Base-by-base conservation (phyloP, 2,329 filamentous ascomycete genomes). In the Hortaea sp. region DNA sequence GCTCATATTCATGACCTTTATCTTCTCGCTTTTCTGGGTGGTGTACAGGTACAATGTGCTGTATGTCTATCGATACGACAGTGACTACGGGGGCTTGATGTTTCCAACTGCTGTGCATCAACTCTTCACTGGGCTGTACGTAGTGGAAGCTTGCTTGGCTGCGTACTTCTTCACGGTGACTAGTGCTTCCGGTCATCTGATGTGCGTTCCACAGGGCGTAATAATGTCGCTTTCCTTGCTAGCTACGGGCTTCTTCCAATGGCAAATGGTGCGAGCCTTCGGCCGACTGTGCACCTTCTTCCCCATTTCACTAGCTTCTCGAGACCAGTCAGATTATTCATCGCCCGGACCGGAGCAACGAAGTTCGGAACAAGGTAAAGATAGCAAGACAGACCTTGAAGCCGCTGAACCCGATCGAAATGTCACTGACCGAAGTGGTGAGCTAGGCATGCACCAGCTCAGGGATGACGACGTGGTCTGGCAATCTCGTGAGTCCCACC, bases 41-140 rank as follows among this genome's bases (percentile, higher is more conserved):
- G 90, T 92, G 1, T 88, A 97, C 63, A 81, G 90, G n/a, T 97
- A 97, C 67, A 90, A 90, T 55, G 94, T 94, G 70, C 77, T 98
- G 13, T 98, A 95, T 58, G 89, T 98, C 49, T 94, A 82, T 28
- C 85, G 88, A 44, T 94, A 94, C 64, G 79, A 82, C 54, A 81
- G 84, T 49, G 92, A 98, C 66, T 97, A 90, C 0, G 92, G 92
- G 37, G 92, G 92, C 39, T 76, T 97, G 1, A 71, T 97, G 44
- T 98, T 95, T 58, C 92, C 92, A 0, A 79, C 83, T 32, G 92
- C 92, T 0, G 85, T 97, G 67, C 95, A 95, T 61, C 90, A 95
- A 62, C 85, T 92, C 0, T 97, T 98, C 60, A 94, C 88, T 0
- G 92, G 92, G 0, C 69, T 98, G 0, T 98, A 98, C 59, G 80